Evolutionary conservation across 192 early-diverging fungal genomes (phyloP).

Genomic region (Coemansia erecta): DNA sequence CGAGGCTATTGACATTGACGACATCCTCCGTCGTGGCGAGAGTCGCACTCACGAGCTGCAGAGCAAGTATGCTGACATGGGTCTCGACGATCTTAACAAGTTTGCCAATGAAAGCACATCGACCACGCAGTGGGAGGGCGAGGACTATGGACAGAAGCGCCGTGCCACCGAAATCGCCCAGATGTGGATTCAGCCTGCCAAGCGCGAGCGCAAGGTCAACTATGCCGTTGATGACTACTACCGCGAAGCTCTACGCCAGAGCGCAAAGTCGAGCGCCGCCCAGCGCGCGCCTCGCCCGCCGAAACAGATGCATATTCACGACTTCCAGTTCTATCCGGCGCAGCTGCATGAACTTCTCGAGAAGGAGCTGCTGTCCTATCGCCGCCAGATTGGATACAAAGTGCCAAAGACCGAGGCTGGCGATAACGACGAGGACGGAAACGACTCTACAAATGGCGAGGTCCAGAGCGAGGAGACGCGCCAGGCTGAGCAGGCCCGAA

Average conservation of each 20-base stretch:
- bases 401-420: slow-evolving; percentile 54
- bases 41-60: slow-evolving; percentile 87
- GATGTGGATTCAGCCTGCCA: slow-evolving; percentile 90
- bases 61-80: slow-evolving; percentile 83
- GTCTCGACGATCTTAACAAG: slow-evolving; percentile 90
- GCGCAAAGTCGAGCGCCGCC: slow-evolving; percentile 59
- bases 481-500: slow-evolving; percentile 75
- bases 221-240: slow-evolving; percentile 93
- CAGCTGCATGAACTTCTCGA: slow-evolving; percentile 78
- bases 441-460: slow-evolving; percentile 29
- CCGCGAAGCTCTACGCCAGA: slow-evolving; percentile 75
- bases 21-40: slow-evolving; percentile 86
- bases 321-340: slow-evolving; percentile 92
- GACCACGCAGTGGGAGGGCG: slow-evolving; percentile 94
- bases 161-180: slow-evolving; percentile 38
- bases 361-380: slow-evolving; percentile 73
- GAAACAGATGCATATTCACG: slow-evolving; percentile 69
- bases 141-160: slow-evolving; percentile 84
- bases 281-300: slow-evolving; percentile 65
- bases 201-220: slow-evolving; percentile 90
- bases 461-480: slow-evolving; percentile 59
- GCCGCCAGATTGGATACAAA: slow-evolving; percentile 71
- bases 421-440: slow-evolving; percentile 25
- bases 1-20: slow-evolving; percentile 59
- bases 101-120: slow-evolving; percentile 69